Conservation (phyloP, 257 asterid species). For the Mitragyna speciosa region DNA sequence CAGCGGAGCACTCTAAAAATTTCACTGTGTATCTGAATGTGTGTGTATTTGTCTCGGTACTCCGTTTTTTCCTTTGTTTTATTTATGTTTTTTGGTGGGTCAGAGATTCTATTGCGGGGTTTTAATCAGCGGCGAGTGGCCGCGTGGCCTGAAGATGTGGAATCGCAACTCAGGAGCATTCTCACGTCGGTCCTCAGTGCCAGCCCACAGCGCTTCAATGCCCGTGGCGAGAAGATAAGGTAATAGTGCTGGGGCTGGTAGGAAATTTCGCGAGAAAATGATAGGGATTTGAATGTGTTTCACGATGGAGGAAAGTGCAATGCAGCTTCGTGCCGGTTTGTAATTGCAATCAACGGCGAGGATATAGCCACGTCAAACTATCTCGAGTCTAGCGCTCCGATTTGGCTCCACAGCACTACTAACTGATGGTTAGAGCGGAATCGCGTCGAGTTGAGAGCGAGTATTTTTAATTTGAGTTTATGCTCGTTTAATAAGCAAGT, state of each 20-base stretch:
- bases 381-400: background rate
- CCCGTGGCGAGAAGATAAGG: conserved; percentile 16
- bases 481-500: too few relatives aligned
- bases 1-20: too few relatives aligned
- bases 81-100: background rate
- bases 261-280: conserved; percentile 27
- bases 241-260: background rate
- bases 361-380: background rate
- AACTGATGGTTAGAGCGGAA: too few relatives aligned
- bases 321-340: conserved; percentile 3
- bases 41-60: too few relatives aligned
- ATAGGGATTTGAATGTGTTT: background rate
- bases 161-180: conserved; percentile 2
- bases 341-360: background rate
- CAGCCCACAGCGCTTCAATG: background rate
- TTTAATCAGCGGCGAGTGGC: conserved; percentile 34
- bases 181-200: background rate
- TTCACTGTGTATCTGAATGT: too few relatives aligned
- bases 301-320: background rate
- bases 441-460: too few relatives aligned
- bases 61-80: background rate
- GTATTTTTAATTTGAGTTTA: too few relatives aligned
- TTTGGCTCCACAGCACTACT: background rate
- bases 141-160: conserved; percentile 37
- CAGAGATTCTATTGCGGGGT: conserved; percentile 18